phyloP scores from a whole-genome alignment of 1,284 basidiomycete genomes.

The Polyporus tsugae region DNA sequence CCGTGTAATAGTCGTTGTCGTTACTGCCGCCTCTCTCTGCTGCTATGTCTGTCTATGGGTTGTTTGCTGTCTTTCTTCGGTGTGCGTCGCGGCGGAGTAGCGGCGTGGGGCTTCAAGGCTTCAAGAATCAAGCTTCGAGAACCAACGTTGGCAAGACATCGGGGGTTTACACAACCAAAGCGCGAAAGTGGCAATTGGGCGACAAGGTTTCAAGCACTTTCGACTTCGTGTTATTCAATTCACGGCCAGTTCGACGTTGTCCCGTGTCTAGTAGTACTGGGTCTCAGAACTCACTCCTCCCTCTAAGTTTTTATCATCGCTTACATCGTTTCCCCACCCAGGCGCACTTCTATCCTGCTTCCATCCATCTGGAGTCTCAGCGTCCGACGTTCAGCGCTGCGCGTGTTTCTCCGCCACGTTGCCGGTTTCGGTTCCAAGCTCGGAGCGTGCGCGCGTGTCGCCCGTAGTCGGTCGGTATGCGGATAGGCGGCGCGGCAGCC shows the following conservation, averaged over 20 bases:
- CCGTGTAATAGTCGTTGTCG: constrained; percentile 8
- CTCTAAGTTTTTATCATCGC: background rate
- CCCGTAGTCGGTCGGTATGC: background rate
- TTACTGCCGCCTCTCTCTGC: background rate
- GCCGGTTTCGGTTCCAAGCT: background rate
- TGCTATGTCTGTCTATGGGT: background rate
- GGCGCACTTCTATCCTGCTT: background rate
- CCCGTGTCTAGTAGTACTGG: background rate
- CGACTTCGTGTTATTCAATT: background rate
- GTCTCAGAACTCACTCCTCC: background rate
- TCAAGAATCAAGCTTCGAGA: background rate
- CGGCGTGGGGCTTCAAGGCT: background rate
- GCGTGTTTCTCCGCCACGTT: background rate
- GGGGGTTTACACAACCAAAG: background rate
- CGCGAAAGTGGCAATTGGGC: background rate
- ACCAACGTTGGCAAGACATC: background rate
- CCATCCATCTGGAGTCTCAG: background rate
- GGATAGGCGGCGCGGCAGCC: background rate
- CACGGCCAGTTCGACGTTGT: background rate
- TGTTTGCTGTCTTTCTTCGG: background rate
- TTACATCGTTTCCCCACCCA: background rate
- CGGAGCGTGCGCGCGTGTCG: background rate
- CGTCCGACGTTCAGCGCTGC: background rate
- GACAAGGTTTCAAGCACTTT: background rate
- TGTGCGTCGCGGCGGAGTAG: background rate